Evolutionary conservation across 345 rosid genomes (phyloP).

Genomic region (Brassica juncea): DNA sequence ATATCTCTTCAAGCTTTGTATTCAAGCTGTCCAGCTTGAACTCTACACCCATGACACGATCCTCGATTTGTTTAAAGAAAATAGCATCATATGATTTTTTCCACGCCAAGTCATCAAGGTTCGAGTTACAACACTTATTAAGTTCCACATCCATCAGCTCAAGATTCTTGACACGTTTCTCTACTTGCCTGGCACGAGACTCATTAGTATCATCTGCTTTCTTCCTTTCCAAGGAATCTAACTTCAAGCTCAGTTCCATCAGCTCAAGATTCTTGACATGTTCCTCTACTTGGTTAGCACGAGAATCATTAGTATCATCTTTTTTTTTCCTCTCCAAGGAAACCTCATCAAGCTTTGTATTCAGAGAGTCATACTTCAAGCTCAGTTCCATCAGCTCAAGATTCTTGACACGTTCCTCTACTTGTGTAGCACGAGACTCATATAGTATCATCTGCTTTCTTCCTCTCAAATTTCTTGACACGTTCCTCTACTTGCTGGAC

Average conservation of each 20-base stretch:
- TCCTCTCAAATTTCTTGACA: background rate
- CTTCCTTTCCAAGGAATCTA: background rate
- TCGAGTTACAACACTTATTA: background rate
- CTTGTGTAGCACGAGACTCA: background rate
- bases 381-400: background rate
- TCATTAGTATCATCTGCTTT: background rate
- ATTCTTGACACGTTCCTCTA: background rate
- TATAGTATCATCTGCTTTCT: background rate
- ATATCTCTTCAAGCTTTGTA: background rate
- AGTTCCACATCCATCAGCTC: background rate
- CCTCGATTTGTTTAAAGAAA: background rate
- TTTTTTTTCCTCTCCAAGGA: too few relatives aligned
- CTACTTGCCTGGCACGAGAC: background rate
- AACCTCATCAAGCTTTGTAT: too few relatives aligned
- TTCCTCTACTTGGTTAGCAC: too few relatives aligned
- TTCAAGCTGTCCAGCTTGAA: background rate
- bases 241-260: background rate
- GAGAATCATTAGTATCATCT: too few relatives aligned
- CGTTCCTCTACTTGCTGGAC: conserved; percentile 2
- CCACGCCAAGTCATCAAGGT: background rate
- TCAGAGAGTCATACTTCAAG: background rate
- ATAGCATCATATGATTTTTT: background rate
- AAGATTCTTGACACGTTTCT: background rate
- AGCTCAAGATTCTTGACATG: too few relatives aligned
- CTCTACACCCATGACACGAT: background rate